A percentile compares a stretch with the other conserved stretches of the same genome.
Evolutionary conservation across 2,329 filamentous ascomycete species (phyloP).

Genomic region (Hypoxylon sp.): DNA sequence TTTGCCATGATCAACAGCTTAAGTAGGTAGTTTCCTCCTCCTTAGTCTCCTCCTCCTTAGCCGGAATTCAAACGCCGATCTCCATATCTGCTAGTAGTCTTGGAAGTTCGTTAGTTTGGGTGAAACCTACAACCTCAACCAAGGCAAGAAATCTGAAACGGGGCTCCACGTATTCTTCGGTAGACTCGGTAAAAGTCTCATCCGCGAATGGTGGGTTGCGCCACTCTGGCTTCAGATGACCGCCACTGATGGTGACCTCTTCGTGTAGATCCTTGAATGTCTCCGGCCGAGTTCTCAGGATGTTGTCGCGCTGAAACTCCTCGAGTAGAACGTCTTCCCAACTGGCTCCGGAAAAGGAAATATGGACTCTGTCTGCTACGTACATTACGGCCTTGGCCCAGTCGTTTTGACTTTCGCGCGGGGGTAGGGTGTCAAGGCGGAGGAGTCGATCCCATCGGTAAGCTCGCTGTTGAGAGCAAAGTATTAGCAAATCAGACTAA

Average conservation of each 20-base stretch:
- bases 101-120: not conserved
- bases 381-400: not conserved
- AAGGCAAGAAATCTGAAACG: too few species aligned
- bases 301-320: not conserved
- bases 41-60: too few species aligned
- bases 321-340: not conserved
- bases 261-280: not conserved
- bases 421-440: not conserved
- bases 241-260: too few species aligned
- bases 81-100: too few species aligned
- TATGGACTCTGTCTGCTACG: not conserved
- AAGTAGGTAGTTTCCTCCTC: too few species aligned
- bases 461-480: not conserved
- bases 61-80: too few species aligned
- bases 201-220: too few species aligned
- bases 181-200: too few species aligned
- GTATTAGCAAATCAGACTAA: not conserved
- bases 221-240: too few species aligned
- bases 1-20: too few species aligned
- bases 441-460: slow-evolving; percentile 6
- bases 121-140: not conserved
- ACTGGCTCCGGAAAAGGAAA: not conserved
- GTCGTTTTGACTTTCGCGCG: not conserved
- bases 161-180: too few species aligned
- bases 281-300: not conserved